These are phyloP conservation scores for Corchorus olitorius DNA, from an alignment of 345 rosid species.

Conservation along the genomic window DNA sequence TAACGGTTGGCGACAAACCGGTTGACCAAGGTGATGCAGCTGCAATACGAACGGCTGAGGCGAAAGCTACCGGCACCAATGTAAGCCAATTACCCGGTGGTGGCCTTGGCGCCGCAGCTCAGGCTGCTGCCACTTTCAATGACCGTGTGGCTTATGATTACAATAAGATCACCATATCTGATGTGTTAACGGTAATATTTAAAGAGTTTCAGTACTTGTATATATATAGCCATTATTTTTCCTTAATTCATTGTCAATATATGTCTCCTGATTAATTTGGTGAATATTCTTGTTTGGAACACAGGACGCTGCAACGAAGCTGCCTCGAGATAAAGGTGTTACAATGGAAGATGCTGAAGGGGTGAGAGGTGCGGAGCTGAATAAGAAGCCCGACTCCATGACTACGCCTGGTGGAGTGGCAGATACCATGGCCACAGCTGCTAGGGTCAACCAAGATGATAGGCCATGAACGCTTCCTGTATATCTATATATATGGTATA, in stretches of 20 bases:
- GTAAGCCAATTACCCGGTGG: slow-evolving; percentile 27
- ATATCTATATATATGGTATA: too few relatives aligned
- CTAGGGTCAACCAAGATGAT: slow-evolving; percentile 45
- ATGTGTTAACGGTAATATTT: slow-evolving; percentile 42
- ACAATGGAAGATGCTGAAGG: slow-evolving; percentile 56
- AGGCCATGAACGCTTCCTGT: background rate
- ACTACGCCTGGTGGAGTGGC: slow-evolving; percentile 59
- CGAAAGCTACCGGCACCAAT: slow-evolving; percentile 39
- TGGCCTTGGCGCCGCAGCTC: slow-evolving; percentile 46
- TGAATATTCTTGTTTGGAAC: too few relatives aligned
- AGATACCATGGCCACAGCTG: slow-evolving; percentile 52
- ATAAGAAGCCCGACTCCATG: slow-evolving; percentile 39
- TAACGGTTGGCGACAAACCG: slow-evolving; percentile 46
- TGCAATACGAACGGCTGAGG: slow-evolving; percentile 55
- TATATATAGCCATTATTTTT: too few relatives aligned
- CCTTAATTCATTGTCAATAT: too few relatives aligned
- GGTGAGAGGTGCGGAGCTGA: slow-evolving; percentile 50
- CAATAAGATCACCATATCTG: slow-evolving; percentile 43
- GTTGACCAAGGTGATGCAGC: slow-evolving; percentile 59
- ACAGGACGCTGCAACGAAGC: slow-evolving; percentile 22
- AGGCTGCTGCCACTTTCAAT: slow-evolving; percentile 47
- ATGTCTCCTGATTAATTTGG: too few relatives aligned
- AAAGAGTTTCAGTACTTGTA: too few relatives aligned
- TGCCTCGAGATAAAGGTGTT: slow-evolving; percentile 46
- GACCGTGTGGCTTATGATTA: slow-evolving; percentile 24